A percentile compares a stretch with the other conserved stretches of the same genome.
phyloP scores from a whole-genome alignment of 2,329 filamentous ascomycete genomes.

The Arthrobotrys megalospora region DNA sequence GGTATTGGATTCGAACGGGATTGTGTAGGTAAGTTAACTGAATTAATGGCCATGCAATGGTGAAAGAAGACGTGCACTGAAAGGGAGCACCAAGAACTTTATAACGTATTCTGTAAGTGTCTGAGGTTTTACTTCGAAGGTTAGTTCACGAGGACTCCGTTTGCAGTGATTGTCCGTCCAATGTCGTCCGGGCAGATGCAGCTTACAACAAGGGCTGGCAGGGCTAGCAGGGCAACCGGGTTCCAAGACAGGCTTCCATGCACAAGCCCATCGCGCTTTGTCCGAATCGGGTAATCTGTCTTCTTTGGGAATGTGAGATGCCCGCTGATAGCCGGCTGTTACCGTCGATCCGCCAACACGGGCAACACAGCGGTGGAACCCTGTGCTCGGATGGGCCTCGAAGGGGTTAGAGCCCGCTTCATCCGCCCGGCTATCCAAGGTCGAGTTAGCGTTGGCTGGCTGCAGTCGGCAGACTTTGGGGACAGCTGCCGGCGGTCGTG shows the following conservation, averaged over 20 bases:
- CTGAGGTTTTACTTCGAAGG: conserved; percentile 18
- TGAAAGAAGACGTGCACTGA: conserved; percentile 50
- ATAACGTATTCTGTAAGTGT: conserved; percentile 17
- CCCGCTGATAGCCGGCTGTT: conserved; percentile 69
- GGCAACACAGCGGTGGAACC: conserved; percentile 37
- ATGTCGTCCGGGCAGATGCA: conserved; percentile 24
- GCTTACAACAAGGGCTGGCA: not conserved
- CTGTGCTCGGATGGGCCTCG: not conserved
- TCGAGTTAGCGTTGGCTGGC: conserved; percentile 2
- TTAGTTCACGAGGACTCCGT: conserved; percentile 24
- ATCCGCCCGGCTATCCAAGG: conserved; percentile 57
- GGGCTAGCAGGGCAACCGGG: conserved; percentile 2
- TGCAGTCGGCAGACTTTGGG: conserved; percentile 45
- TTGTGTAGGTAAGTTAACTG: conserved; percentile 21
- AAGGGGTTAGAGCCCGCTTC: conserved; percentile 45
- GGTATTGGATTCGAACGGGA: too few relatives aligned
- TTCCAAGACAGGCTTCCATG: conserved; percentile 27
- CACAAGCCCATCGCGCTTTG: conserved; percentile 29
- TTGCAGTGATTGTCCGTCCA: conserved; percentile 2
- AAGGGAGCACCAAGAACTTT: conserved; percentile 60
- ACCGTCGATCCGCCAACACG: conserved; percentile 65
- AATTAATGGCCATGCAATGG: not conserved
- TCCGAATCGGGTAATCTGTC: conserved; percentile 62
- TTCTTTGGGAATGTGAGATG: conserved; percentile 61
- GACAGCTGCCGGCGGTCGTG: conserved; percentile 13